Base-by-base conservation (phyloP, 225 moss, liverwort and hornwort species). In the Asterella californica region DNA sequence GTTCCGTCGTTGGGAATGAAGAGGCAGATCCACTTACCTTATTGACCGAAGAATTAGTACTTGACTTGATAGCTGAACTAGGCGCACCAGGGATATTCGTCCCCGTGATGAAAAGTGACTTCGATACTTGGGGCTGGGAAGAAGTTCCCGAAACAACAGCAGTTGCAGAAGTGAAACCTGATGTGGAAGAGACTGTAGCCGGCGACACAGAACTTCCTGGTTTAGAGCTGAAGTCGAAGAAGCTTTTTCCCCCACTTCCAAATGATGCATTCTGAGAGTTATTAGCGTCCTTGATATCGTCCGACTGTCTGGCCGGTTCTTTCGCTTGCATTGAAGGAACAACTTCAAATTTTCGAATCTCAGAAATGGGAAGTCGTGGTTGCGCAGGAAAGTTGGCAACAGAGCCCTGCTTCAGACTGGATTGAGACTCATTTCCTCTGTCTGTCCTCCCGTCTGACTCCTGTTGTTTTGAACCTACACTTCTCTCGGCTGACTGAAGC, bases 121-220 rank as follows among this genome's bases (percentile, higher is more conserved):
- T 82, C 27, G 82, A 65, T 68, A 79, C 71, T 29, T 74, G 70
- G 59, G 82, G 36, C 18, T 82, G 78, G 1, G 67, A 36, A 30
- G 68, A 75, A 27, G 68, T 25, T 60, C 47, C 57, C 75, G 81
- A 33, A n/a, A 8, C n/a, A 50, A 2, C 25, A 49, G 60, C n/a
- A 42, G 63, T 18, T 25, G n/a, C 46, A 27, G 38, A 79, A 60
- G 63, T 37, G 24, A 69, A 38, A 19, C 53, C 73, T 46, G 75
- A 48, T 46, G 79, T 60, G 15, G 79, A 76, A 14, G 60, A 36
- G 21, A 5, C 34, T 57, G 57, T 24, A 10, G 8, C 63, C 25
- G 65, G 15, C 29, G 50, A 65, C 10, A 60, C 70, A 27, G 70
- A 37, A 14, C 42, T 69, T 57, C 30, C 68, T 67, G 67, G 2